phyloP scores from a whole-genome alignment of 2,329 filamentous ascomycete species.

The Nemania diffusa region DNA sequence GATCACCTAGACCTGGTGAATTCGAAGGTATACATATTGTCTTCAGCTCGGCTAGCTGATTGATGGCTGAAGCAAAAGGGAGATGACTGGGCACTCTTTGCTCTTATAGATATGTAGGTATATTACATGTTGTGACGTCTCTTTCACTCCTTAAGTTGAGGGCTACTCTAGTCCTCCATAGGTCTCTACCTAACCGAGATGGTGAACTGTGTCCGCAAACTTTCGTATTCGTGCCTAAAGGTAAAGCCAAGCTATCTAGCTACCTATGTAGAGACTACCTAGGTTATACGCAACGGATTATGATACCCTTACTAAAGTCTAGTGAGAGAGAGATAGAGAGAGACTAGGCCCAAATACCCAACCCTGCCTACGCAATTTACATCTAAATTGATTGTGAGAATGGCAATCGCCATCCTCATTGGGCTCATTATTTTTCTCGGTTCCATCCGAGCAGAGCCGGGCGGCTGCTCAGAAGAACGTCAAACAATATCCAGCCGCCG shows the following conservation, averaged over 20 bases:
- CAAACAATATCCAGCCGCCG: background rate
- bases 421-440: background rate
- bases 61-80: background rate
- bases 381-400: background rate
- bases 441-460: background rate
- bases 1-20: background rate
- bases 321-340: too few species aligned
- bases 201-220: background rate
- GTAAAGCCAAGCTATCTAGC: background rate
- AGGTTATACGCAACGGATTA: background rate
- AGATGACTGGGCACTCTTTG: too few species aligned
- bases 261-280: background rate
- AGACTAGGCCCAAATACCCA: background rate
- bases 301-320: background rate
- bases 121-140: too few species aligned
- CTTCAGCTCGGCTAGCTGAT: too few species aligned
- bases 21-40: too few species aligned
- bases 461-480: constrained; percentile 9
- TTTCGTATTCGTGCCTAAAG: background rate
- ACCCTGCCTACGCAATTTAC: too few species aligned
- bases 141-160: too few species aligned
- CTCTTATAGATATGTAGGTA: too few species aligned
- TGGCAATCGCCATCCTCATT: background rate
- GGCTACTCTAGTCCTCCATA: too few species aligned
- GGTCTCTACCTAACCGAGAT: background rate